Base-by-base conservation (phyloP, 2,329 filamentous ascomycete genomes). In the Colletotrichum navitas region DNA sequence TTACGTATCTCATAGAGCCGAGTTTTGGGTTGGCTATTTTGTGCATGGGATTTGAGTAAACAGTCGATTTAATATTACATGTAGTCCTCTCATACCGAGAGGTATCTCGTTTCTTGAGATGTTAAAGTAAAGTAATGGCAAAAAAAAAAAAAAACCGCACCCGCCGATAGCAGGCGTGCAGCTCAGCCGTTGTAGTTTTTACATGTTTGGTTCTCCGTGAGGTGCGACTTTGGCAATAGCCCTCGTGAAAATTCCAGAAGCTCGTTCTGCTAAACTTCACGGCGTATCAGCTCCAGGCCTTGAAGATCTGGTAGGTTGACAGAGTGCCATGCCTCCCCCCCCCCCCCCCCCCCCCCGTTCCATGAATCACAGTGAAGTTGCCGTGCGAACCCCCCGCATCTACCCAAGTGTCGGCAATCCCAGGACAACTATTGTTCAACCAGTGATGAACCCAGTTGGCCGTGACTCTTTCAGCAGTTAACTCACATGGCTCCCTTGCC, bases 401-500 rank as follows among this genome's bases (percentile, higher is more conserved):
- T 14, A 11, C 45, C 29, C 47, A 56, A 55, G 54, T 72, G 54
- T 49, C 39, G 36, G 34, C 21, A 41, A 14, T 49, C 12, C 21
- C 36, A 24, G n/a, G 39, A 29, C 6, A 24, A 24, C 18, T 43
- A 24, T 32, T 34, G 52, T n/a, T 55, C 29, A 32, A 55, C 36
- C 18, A 43, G 29, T n/a, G 58, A 54, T 63, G 59, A 63, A 47
- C 63, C 54, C 29, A 26, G 47, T 12, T 69, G 52, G 21, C 24
- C 16, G 16, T n/a, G 24, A 21, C 11, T 21, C 39, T 21, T 66
- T 26, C 54, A 26, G 24, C 32, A 54, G 59, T 26, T 67, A 62
- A 34, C 34, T 71, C 62, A 71, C 18, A 52, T 55, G 60, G 83
- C 85, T 2, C 86, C 86, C 34, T 83, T 74, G 1, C 87, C 87